A percentile compares a stretch with the other conserved stretches of the same genome.
Evolutionary conservation across 805 yeast species (phyloP).

Genomic region (Metschnikowia reukaufii): DNA sequence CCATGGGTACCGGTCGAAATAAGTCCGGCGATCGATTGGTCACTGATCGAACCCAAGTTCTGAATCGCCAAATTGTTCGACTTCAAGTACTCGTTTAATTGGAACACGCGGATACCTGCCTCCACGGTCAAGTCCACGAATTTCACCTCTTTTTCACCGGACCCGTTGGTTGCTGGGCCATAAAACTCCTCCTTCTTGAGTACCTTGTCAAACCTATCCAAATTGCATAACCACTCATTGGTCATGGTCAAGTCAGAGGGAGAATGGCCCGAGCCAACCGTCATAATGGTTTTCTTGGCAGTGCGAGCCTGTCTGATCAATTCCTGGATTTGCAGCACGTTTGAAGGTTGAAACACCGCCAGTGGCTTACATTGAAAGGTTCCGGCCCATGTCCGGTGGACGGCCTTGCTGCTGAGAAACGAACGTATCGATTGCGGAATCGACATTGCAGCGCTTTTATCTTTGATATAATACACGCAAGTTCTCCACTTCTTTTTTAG

Average conservation of each 20-base stretch:
- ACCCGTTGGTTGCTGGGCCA: conserved; percentile 32
- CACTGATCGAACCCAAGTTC: conserved; percentile 90
- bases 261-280: conserved; percentile 93
- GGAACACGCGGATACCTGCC: conserved; percentile 81
- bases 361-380: conserved; percentile 79
- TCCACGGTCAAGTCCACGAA: conserved; percentile 92
- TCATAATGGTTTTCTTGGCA: conserved; percentile 64
- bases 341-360: conserved; percentile 74
- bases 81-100: conserved; percentile 67
- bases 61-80: conserved; percentile 74
- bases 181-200: conserved; percentile 45
- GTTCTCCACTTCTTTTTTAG: too few relatives aligned
- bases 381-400: conserved; percentile 85
- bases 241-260: conserved; percentile 92
- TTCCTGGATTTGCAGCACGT: conserved; percentile 63
- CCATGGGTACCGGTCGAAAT: conserved; percentile 98
- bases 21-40: conserved; percentile 93
- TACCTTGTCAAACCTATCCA: conserved; percentile 71
- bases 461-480: too few relatives aligned
- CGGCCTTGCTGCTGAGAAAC: conserved; percentile 40
- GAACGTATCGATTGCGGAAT: conserved; percentile 34
- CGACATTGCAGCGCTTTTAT: conserved; percentile 24
- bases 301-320: conserved; percentile 67
- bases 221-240: conserved; percentile 79
- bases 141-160: conserved; percentile 42